Evolutionary conservation across 1,284 basidiomycete species (phyloP), one percentile per base, ranked within the genome.

Genomic region (Fereydounia khargensis): DNA sequence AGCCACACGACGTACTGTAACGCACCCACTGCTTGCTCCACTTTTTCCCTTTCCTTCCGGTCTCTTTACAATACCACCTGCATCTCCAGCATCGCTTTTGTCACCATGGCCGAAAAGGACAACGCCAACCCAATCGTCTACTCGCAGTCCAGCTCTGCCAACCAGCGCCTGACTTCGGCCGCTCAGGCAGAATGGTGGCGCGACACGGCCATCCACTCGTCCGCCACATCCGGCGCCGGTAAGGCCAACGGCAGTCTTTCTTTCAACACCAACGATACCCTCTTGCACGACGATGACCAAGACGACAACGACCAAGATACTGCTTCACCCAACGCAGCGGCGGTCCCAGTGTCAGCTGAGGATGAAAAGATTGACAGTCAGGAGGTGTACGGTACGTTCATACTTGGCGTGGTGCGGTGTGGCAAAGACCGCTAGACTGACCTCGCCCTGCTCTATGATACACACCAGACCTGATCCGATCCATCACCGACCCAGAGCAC

Each of bases 401-500:
- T n/a, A n/a, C n/a, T n/a, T n/a, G n/a, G n/a, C n/a, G n/a, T n/a
- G n/a, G n/a, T n/a, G n/a, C n/a, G n/a, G n/a, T n/a, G n/a, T n/a
- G n/a, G n/a, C n/a, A n/a, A n/a, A n/a, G n/a, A 39, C 21, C 20
- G 28, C 17, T 18, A 2, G n/a, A n/a, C n/a, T n/a, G n/a, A n/a
- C n/a, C n/a, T n/a, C n/a, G n/a, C n/a, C n/a, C 27, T 18, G 23
- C 14, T 8, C 18, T 4, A 17, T 25, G n/a, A n/a, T n/a, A n/a
- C n/a, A n/a, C n/a, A 1, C 4, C 44, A 57, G 78, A 97, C 62
- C 83, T 98, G 10, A 86, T 98, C 41, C 83, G 91, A 37, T 87
- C 85, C 3, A 95, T 98, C 45, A 88, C 88, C 39, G 95, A 99
- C 70, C 95, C 95, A 1, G 95, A 99, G 76, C 91, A 99, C 77